phyloP scores from a whole-genome alignment of 306 rosid species.

The Carpinus viminea region DNA sequence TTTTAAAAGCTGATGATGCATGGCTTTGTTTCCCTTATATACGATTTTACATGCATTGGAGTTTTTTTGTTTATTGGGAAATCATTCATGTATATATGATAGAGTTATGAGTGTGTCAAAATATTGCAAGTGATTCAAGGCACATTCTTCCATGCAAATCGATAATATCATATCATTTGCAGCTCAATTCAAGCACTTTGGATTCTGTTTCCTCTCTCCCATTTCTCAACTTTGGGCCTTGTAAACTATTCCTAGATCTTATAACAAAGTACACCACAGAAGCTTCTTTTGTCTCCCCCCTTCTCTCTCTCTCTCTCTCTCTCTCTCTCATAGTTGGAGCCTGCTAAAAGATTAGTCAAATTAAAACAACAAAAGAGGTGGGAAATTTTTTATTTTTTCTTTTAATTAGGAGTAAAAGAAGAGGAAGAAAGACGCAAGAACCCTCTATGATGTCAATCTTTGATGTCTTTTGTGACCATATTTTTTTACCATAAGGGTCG shows the following conservation, averaged over 20 bases:
- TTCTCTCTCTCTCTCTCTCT: slow-evolving; percentile 9
- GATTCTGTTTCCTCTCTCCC: slow-evolving; percentile 37
- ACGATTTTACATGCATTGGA: slow-evolving; percentile 29
- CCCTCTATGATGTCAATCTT: slow-evolving; percentile 9
- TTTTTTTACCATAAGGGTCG: slow-evolving; percentile 17
- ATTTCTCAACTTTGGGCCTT: slow-evolving; percentile 32
- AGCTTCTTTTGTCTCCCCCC: slow-evolving; percentile 66
- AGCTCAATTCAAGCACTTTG: slow-evolving; percentile 40
- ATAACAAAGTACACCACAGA: slow-evolving; percentile 48
- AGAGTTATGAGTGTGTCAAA: slow-evolving; percentile 8
- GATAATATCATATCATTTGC: slow-evolving; percentile 32
- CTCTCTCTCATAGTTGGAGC: slow-evolving; percentile 22
- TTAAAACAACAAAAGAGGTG: slow-evolving; percentile 16
- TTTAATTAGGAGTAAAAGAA: too few species aligned
- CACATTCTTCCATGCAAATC: slow-evolving; percentile 57
- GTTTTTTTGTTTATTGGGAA: slow-evolving; percentile 7
- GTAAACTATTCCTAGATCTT: slow-evolving; percentile 32
- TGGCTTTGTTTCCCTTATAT: slow-evolving; percentile 18
- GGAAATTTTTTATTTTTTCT: too few species aligned
- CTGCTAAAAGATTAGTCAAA: slow-evolving; percentile 27
- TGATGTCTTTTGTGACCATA: slow-evolving; percentile 28
- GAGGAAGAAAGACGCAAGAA: slow-evolving; percentile 26
- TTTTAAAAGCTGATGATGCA: slow-evolving; percentile 59
- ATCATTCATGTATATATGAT: slow-evolving; percentile 16
- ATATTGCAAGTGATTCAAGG: slow-evolving; percentile 35